Conservation (phyloP, 305 asterid genomes). For the Fraxinus angustifolia region DNA sequence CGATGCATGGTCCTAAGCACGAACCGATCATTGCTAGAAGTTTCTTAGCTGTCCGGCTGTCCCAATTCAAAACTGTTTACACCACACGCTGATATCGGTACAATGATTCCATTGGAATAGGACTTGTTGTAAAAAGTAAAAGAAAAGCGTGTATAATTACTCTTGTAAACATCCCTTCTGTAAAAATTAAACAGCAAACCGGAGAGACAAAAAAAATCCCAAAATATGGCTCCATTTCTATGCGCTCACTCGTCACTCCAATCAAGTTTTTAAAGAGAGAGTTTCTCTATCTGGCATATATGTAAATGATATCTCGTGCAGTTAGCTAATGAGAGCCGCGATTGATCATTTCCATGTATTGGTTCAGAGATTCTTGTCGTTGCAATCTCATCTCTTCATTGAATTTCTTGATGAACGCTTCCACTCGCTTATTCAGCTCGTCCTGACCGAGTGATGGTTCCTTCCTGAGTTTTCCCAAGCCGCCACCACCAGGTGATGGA, state of each 20-base stretch:
- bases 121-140: background rate
- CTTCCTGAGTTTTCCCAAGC: constrained; percentile 50
- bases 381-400: constrained; percentile 79
- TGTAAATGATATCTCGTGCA: background rate
- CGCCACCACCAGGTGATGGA: constrained; percentile 14
- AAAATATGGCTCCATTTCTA: background rate
- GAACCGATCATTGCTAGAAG: background rate
- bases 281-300: background rate
- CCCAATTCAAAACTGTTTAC: background rate
- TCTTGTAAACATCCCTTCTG: background rate
- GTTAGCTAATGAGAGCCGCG: constrained; percentile 33
- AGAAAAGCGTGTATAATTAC: background rate
- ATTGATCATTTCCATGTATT: constrained; percentile 51
- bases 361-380: constrained; percentile 65
- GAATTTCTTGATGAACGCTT: constrained; percentile 75
- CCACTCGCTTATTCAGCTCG: constrained; percentile 67
- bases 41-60: background rate
- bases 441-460: constrained; percentile 74
- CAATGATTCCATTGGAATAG: background rate
- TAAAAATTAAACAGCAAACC: background rate
- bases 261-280: background rate
- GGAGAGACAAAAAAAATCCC: background rate
- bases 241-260: background rate
- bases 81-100: background rate
- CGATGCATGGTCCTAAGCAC: background rate